Evolutionary conservation across 2,329 filamentous ascomycete species (phyloP), one percentile per base, ranked within the genome.

Genomic region (Nannizzia gypsea): DNA sequence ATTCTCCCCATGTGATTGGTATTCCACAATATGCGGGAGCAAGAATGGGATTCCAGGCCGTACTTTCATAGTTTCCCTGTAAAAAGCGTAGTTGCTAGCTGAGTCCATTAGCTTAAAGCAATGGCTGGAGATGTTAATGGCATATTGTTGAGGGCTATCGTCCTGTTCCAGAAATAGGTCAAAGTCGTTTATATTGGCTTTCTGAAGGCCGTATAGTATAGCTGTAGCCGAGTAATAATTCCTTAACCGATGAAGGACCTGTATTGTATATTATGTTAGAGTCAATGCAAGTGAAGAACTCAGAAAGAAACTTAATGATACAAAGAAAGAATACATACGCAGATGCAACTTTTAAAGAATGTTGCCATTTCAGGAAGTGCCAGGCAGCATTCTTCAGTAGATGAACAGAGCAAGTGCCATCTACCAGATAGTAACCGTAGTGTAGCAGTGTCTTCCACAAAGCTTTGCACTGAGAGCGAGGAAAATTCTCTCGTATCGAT

Each of bases 161-260:
- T 31, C 15, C 28, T 24, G 40, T 20, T 44, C 22, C n/a, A 38
- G 44, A 20, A 46, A 36, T 15, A 56, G 40, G 58, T 60, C 40
- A 40, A 57, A 61, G n/a, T 54, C 20, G 11, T 57, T 57, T 3
- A 54, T 44, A 50, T 66, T 68, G 48, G 71, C 70, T 56, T 66
- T 68, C n/a, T 70, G 69, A 3, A 76, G 65, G 3, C 73, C 73
- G 24, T 68, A 66, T 3, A 74, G 61, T 17, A 74, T 65, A 6
- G 73, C 73, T 5, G 70, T 70, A 13, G 72, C 64, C 1, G 73
- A 72, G 46, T 75, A 68, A 56, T 75, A 76, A 58, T 74, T 71
- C 36, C 64, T 64, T 15, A 64, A 60, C 17, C 31, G 40, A 38
- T 70, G 60, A n/a, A 75, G 66, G 11, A 60, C 61, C 73, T 75